Percentiles rank a stretch among this genome's conserved stretches.
Conservation (phyloP, 768 basidiomycete species). For the Flagelloscypha sp. region DNA sequence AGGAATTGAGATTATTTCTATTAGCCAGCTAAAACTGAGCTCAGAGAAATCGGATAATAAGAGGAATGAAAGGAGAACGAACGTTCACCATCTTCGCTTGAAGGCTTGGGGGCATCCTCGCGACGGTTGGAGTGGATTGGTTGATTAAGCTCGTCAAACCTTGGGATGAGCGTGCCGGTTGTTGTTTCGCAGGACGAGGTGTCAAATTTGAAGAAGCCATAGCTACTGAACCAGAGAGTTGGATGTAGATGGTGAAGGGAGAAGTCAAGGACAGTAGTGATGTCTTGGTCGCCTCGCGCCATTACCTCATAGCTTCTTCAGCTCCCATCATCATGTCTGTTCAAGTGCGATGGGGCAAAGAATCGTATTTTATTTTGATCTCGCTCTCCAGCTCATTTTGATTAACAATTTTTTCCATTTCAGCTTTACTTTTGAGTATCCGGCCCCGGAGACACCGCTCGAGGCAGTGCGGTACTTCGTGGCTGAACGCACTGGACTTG, state of each 20-base stretch:
- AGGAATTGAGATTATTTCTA: too few species aligned
- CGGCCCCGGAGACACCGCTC: slow-evolving; percentile 51
- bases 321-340: slow-evolving; percentile 24
- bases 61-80: slow-evolving; percentile 23
- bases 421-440: slow-evolving; percentile 38
- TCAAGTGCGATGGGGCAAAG: slow-evolving; percentile 38
- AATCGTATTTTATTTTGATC: slow-evolving; percentile 18
- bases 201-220: too few species aligned
- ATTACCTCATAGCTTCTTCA: background rate
- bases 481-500: slow-evolving; percentile 69
- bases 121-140: too few species aligned
- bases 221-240: too few species aligned
- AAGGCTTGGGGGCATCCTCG: slow-evolving; percentile 68
- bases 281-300: slow-evolving; percentile 3
- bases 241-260: too few species aligned
- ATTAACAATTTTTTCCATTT: too few species aligned
- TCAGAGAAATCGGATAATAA: slow-evolving; percentile 3
- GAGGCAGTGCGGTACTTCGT: slow-evolving; percentile 49
- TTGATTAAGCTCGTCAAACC: too few species aligned
- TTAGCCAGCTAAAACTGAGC: slow-evolving; percentile 33
- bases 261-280: too few species aligned
- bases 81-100: slow-evolving; percentile 94
- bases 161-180: too few species aligned
- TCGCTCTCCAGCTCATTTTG: background rate
- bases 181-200: too few species aligned